Base-by-base conservation (phyloP, 257 asterid species). In the Salvia miltiorrhiza region DNA sequence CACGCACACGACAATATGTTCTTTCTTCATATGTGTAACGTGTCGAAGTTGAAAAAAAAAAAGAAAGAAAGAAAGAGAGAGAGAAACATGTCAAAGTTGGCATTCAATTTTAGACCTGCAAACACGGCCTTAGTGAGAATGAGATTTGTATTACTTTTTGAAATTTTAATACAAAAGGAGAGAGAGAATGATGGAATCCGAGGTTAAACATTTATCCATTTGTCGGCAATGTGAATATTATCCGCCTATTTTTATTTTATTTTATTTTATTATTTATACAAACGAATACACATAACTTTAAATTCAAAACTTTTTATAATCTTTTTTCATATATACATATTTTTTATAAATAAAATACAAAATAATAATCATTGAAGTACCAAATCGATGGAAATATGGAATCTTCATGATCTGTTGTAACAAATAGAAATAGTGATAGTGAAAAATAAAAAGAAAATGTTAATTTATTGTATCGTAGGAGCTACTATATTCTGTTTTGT, bases 141-240 rank as follows among this genome's bases (percentile, higher is more conserved):
- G 60, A 28, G 70, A 58, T 67, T n/a, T 62, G 1, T 30, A 32
- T 2, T 54, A 13, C 10, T 17, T 49, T 49, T 8, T 5, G 11
- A 19, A 1, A 9, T 50, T 17, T 52, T n/a, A 21, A 19, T 45
- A 23, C n/a, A 59, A 59, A 48, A 44, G 7, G 0, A 2, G 37
- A 30, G 41, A 20, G 67, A 1, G 73, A 23, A n/a, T 35, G 9
- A 67, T 2, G 63, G 77, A 70, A 74, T 78, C 77, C 82, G 16
- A 78, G 23, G 83, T 48, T 56, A 8, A 1, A 11, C 13, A 54
- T 69, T 32, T 69, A 69, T 69, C 70, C 56, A 21, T 43, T 32
- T 2, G 3, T 21, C 12, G 55, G 26, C 12, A 2, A 43, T 43
- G 17, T 47, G 24, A 47, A 16, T 16, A 47, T 17, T 5, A 47